These are phyloP conservation scores for Lachnellula suecica DNA, from an alignment of 2,329 filamentous ascomycete species.

Conservation along the genomic window DNA sequence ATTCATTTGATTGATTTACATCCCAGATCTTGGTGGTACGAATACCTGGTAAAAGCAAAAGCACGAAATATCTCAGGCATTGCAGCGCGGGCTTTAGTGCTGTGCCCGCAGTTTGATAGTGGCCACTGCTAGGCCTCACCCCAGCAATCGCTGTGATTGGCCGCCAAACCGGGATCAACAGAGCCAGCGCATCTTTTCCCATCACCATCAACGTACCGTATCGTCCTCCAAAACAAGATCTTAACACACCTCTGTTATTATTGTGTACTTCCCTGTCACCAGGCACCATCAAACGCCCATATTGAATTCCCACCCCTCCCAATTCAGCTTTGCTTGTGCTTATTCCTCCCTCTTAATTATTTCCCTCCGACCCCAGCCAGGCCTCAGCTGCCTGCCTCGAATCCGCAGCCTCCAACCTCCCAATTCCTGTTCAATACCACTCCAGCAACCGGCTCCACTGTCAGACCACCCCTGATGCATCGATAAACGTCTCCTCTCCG, in stretches of 20 bases:
- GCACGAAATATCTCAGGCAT: too few species aligned
- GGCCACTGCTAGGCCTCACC: too few species aligned
- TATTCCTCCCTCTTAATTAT: background rate
- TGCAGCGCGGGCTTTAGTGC: too few species aligned
- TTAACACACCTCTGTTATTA: background rate
- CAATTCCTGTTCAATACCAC: constrained; percentile 1
- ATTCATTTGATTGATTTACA: background rate
- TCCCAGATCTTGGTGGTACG: background rate
- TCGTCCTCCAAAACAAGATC: background rate
- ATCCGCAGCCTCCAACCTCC: constrained; percentile 8
- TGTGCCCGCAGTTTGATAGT: too few species aligned
- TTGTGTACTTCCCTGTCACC: background rate
- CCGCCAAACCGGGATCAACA: background rate
- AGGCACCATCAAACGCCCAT: background rate
- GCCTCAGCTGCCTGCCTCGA: background rate
- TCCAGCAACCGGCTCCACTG: constrained; percentile 2
- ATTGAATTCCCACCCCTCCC: background rate
- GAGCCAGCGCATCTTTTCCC: background rate
- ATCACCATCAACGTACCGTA: background rate
- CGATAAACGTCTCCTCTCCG: constrained; percentile 12
- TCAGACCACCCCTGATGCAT: constrained; percentile 25
- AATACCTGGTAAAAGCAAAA: background rate
- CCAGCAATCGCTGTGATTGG: too few species aligned
- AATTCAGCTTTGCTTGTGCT: background rate
- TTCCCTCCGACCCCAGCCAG: background rate